Percentiles rank a stretch among this genome's conserved stretches.
These are phyloP conservation scores for Verbascum thapsus DNA, from an alignment of 257 asterid genomes.

Conservation along the genomic window DNA sequence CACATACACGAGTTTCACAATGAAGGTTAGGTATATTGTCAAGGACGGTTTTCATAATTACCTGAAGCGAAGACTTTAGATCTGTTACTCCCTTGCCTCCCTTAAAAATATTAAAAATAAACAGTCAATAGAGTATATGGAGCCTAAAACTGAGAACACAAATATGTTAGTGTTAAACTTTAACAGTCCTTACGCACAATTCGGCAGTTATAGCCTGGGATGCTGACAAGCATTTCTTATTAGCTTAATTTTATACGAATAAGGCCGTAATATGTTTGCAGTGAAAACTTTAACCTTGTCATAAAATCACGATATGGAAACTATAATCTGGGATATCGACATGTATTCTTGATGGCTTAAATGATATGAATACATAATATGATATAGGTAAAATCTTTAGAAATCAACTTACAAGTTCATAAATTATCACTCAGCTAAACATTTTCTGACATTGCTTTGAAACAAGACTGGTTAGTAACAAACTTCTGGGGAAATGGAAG, in stretches of 20 bases:
- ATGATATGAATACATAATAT: neutral
- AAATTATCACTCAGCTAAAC: neutral
- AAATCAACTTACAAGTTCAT: neutral
- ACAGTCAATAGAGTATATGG: conserved; percentile 29
- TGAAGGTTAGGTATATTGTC: conserved; percentile 19
- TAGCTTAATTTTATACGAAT: conserved; percentile 10
- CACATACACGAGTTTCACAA: conserved; percentile 19
- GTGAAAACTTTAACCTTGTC: neutral
- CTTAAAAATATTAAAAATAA: conserved; percentile 42
- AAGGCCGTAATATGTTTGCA: conserved; percentile 12
- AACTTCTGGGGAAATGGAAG: conserved; percentile 3
- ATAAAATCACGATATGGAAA: conserved; percentile 8
- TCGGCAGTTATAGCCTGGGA: conserved; percentile 1
- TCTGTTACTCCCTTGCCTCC: conserved; percentile 95
- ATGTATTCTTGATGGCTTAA: neutral
- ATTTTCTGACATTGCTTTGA: conserved; percentile 4
- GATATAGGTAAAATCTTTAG: neutral
- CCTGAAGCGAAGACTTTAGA: conserved; percentile 80
- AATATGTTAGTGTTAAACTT: conserved; percentile 13
- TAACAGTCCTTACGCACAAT: conserved; percentile 12
- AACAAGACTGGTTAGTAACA: neutral
- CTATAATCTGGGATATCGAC: neutral
- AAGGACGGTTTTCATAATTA: conserved; percentile 29
- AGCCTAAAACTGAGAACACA: conserved; percentile 23
- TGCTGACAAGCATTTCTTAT: conserved; percentile 1